Evolutionary conservation across 2,329 filamentous ascomycete genomes (phyloP).

Genomic region (Penicillium paneum): DNA sequence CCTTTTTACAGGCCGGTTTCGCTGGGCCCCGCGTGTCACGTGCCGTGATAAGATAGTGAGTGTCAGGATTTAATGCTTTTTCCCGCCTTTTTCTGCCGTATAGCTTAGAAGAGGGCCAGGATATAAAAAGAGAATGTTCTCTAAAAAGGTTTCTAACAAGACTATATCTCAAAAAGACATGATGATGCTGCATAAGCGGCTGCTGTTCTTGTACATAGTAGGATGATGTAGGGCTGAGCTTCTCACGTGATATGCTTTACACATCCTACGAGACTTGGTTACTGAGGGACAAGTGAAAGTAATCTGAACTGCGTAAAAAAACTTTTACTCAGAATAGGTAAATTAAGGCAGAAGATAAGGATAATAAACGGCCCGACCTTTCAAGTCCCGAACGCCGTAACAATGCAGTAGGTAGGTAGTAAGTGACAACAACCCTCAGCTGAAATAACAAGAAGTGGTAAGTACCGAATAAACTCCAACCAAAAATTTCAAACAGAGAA

Average conservation of each 20-base stretch:
- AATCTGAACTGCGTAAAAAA: neutral
- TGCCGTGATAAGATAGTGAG: constrained; percentile 15
- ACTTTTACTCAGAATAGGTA: neutral
- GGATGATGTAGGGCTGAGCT: neutral
- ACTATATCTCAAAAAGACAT: too few species aligned
- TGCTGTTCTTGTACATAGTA: too few species aligned
- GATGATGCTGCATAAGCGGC: too few species aligned
- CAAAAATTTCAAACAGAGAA: constrained; percentile 3
- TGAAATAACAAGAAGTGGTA: constrained; percentile 12
- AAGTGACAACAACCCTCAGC: constrained; percentile 19
- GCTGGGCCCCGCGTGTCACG: constrained; percentile 16
- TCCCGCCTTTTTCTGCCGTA: too few species aligned
- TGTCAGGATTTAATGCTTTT: too few species aligned
- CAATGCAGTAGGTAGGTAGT: constrained; percentile 25
- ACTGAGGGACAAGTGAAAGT: neutral
- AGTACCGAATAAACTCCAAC: constrained; percentile 12
- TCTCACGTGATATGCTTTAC: neutral
- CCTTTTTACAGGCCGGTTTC: constrained; percentile 15
- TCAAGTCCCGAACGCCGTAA: constrained; percentile 26
- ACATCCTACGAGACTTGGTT: neutral
- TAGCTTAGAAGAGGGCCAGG: too few species aligned
- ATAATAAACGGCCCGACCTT: constrained; percentile 5
- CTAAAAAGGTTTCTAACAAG: too few species aligned
- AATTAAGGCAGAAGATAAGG: neutral
- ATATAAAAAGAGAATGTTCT: too few species aligned